Evolutionary conservation across 768 basidiomycete species (phyloP), one percentile per base, ranked within the genome.

Genomic region (Boletus barrowsii): DNA sequence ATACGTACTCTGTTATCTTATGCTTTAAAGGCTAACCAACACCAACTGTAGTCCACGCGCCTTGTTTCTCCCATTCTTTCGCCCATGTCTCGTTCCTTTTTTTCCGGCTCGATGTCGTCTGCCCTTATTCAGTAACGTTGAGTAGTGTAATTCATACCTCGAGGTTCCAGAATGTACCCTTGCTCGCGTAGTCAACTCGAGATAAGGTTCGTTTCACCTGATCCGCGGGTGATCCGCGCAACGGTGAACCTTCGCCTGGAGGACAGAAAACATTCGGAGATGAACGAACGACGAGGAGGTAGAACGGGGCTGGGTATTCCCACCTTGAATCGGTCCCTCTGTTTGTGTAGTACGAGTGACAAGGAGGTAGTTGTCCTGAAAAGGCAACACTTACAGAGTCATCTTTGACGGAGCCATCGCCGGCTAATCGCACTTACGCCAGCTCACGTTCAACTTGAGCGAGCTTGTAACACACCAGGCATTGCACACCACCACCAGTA

Each of bases 1-100:
- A 68, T 64, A 66, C 60, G 29, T 62, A 70, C 55, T 56, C 45
- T 64, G 60, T 61, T 68, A 71, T 61, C 33, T 72, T 70, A 72
- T 72, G 59, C 40, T 43, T 64, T 70, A 67, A 69, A 66, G 42
- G 54, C 58, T 64, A 72, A 64, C 58, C 52, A 56, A 57, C 42
- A 46, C 48, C 43, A 47, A 37, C 24, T 68, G 59, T 59, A 66
- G 63, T 47, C 36, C 39, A 14, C 15, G 47, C 20, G 48, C 33
- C 49, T 46, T 44, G 46, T 40, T 55, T 58, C 46, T 43, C 40
- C 5, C n/a, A 39, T 54, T 50, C 32, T 47, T 22, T 48, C 42
- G 47, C 47, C 35, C 43, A 47, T 42, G 40, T 57, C 39, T 40
- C 41, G 46, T 47, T 26, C 46, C 44, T n/a, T n/a, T 46, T 61